Evolutionary conservation across 371 early-diverging fungal genomes (phyloP), one percentile per base, ranked within the genome.

Genomic region (Mortierella sp.): DNA sequence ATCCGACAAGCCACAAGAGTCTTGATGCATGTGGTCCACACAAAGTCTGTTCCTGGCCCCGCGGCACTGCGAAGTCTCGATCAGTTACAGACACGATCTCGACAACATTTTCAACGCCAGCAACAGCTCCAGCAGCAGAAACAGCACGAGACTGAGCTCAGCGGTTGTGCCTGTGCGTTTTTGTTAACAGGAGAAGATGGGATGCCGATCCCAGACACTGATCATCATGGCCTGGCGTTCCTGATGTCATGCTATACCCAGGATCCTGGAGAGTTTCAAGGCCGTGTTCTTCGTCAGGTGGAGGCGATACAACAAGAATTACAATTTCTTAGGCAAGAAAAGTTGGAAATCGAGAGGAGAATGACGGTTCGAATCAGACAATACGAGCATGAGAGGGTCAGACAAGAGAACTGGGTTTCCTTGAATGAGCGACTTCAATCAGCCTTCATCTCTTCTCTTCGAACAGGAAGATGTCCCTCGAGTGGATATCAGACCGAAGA

Each of bases 261-360:
- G n/a, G 68, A 68, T 15, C 68, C 68, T 8, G 60, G 56, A 61
- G 61, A 56, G 56, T 68, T 54, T 19, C 68, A 68, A 34, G 42
- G n/a, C 21, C 60, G 68, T 5, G 51, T 68, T 17, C 32, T 68
- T 3, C 43, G 56, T 4, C 68, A 68, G 26, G 39, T 68, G 31
- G 61, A 60, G 23, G 17, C n/a, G 15, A 50, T 60, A 30, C 68
- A 68, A 28, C 56, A 56, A 9, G 56, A 60, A 27, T 8, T 60
- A 7, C 48, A 68, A 4, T 32, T 30, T 4, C 30, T 68, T 4
- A 48, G 30, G 32, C 68, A 60, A 23, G 60, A 60, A 37, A 44
- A 30, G 21, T 28, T 60, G n/a, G 68, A 68, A 21, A 32, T 49
- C 23, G 56, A 68, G 46, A 68, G 55, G 46, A 31, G 61, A 24